Base-by-base conservation (phyloP, 179 eudicot genomes). In the Patellifolia procumbens region DNA sequence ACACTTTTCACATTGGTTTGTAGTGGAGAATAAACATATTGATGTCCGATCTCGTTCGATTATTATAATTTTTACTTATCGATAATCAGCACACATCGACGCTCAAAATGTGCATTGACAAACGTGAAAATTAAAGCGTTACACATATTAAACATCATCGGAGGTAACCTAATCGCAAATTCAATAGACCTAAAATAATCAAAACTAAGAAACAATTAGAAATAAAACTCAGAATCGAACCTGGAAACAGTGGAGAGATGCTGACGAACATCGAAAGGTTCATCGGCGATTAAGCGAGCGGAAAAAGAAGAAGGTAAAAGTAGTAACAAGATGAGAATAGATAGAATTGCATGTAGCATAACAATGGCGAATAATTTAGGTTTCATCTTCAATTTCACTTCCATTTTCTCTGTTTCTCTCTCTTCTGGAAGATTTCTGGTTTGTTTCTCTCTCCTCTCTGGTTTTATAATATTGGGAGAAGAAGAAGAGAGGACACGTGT, bases 171-270 rank as follows among this genome's bases (percentile, higher is more conserved):
- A 61, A 73, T 49, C 70, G 24, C 55, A 12, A 16, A 68, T n/a
- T n/a, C n/a, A 48, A 12, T 60, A 12, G 17, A 12, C 51, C 19
- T 7, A 52, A 31, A 20, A 12, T 32, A 55, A 12, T 12, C 48
- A 17, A 55, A 34, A 55, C 9, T 31, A 8, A 1, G 7, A 51
- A 9, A 43, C 8, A 19, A 35, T 59, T 2, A 32, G 72, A 79
- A 29, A 1, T 5, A 70, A 53, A 62, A 28, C 8, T 39, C 43
- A 5, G n/a, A n/a, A 20, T 64, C 19, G 51, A 49, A 85, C 88
- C 88, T 83, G 55, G 88, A 46, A 31, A 85, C 86, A 43, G 86
- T 85, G 22, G 88, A 83, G 58, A 85, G 86, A 79, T 85, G 88
- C 39, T 76, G 84, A 51, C 88, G 88, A 65, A 85, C 86, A 43